phyloP scores from a whole-genome alignment of 2,329 filamentous ascomycete species.

The Periconia macrospinosa region DNA sequence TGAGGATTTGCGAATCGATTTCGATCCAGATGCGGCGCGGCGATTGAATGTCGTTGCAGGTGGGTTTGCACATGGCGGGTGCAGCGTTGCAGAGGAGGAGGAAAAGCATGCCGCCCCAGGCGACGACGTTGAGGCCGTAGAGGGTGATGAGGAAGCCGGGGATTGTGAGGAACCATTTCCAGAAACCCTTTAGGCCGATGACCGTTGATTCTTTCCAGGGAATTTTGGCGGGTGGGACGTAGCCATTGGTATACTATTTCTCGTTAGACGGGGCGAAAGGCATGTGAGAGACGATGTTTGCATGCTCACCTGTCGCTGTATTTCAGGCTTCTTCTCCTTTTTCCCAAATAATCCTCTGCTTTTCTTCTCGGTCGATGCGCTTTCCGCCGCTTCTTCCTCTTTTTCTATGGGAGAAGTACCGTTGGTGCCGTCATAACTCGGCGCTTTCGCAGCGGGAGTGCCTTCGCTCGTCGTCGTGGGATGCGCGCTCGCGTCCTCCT shows the following conservation, averaged over 20 bases:
- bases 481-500: slow-evolving; percentile 22
- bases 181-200: slow-evolving; percentile 64
- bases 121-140: slow-evolving; percentile 80
- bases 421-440: slow-evolving; percentile 10
- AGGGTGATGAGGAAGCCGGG: slow-evolving; percentile 76
- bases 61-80: slow-evolving; percentile 69
- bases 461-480: slow-evolving; percentile 3
- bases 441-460: slow-evolving; percentile 2
- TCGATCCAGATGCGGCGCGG: slow-evolving; percentile 84
- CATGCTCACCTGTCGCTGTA: slow-evolving; percentile 19
- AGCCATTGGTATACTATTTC: slow-evolving; percentile 43
- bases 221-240: slow-evolving; percentile 47
- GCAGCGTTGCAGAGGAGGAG: slow-evolving; percentile 75
- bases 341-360: slow-evolving; percentile 3
- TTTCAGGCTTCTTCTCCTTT: slow-evolving; percentile 12
- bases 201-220: slow-evolving; percentile 61
- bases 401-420: slow-evolving; percentile 6
- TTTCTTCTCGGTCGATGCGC: slow-evolving; percentile 20
- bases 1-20: slow-evolving; percentile 79
- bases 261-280: slow-evolving; percentile 8
- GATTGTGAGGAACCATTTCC: slow-evolving; percentile 74
- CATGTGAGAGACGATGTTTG: slow-evolving; percentile 3
- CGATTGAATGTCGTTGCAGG: slow-evolving; percentile 75
- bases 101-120: slow-evolving; percentile 91
- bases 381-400: slow-evolving; percentile 14